Conservation (phyloP, 257 asterid species). For the Lithospermum erythrorhizon region DNA sequence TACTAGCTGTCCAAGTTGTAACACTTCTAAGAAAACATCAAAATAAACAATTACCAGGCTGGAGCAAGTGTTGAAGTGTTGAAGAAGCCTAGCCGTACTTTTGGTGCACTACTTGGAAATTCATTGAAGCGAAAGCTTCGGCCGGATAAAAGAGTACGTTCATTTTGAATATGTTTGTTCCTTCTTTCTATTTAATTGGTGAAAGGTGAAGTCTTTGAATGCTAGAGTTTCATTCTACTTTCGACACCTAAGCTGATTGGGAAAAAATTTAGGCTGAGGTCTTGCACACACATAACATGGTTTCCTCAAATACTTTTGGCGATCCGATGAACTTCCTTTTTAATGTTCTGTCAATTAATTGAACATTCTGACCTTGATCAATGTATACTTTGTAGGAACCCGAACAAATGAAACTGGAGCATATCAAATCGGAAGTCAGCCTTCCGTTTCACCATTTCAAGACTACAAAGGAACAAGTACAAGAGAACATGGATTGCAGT, state of each 20-base stretch:
- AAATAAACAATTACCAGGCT: slow-evolving; percentile 25
- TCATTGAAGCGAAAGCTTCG: slow-evolving; percentile 65
- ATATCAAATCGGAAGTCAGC: slow-evolving; percentile 61
- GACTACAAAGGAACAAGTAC: slow-evolving; percentile 26
- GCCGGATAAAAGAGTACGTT: slow-evolving; percentile 50
- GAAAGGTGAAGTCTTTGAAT: not conserved
- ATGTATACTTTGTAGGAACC: slow-evolving; percentile 20
- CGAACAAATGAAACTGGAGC: slow-evolving; percentile 58
- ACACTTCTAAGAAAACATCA: not conserved
- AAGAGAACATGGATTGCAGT: not conserved
- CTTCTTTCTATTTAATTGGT: not conserved
- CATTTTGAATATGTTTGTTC: not conserved
- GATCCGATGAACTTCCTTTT: no score
- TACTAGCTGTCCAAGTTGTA: not conserved
- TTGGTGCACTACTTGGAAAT: slow-evolving; percentile 73
- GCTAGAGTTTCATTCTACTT: not conserved
- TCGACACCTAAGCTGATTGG: no score
- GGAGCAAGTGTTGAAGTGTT: slow-evolving; percentile 60
- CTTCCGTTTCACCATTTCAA: slow-evolving; percentile 66
- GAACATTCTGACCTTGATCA: slow-evolving; percentile 1
- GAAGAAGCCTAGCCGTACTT: slow-evolving; percentile 76
- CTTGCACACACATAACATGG: no score
- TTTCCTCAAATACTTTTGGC: no score
- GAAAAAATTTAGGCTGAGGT: no score
- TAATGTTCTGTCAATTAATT: not conserved